phyloP scores from a whole-genome alignment of 2,329 filamentous ascomycete genomes.

The Colletotrichum sp. region DNA sequence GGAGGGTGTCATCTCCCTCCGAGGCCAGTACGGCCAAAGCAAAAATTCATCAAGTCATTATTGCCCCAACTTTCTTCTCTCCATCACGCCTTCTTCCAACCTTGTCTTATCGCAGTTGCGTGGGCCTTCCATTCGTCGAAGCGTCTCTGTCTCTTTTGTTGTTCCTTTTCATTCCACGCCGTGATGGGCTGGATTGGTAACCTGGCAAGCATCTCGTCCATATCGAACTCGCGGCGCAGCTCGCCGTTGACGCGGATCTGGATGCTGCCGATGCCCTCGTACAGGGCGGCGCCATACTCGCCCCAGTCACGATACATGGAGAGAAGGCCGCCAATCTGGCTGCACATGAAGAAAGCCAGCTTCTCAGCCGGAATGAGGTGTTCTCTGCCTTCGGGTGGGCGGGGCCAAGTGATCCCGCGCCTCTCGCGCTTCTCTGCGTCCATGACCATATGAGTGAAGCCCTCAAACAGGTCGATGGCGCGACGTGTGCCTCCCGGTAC shows the following conservation, averaged over 20 bases:
- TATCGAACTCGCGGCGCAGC: constrained; percentile 16
- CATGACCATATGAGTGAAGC: constrained; percentile 12
- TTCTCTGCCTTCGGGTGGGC: constrained; percentile 3
- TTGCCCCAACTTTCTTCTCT: background rate
- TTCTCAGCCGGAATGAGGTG: constrained; percentile 21
- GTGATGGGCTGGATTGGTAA: constrained; percentile 18
- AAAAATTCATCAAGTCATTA: constrained; percentile 14
- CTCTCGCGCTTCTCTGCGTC: constrained; percentile 9
- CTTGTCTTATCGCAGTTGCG: background rate
- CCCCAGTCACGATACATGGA: constrained; percentile 19
- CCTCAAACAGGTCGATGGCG: constrained; percentile 12
- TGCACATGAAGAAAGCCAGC: constrained; percentile 23
- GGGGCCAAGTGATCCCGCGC: constrained; percentile 16
- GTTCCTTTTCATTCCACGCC: constrained; percentile 15
- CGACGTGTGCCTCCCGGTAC: constrained; percentile 5
- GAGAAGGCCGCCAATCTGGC: constrained; percentile 17
- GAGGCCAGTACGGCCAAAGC: constrained; percentile 3
- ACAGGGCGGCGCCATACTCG: constrained; percentile 18
- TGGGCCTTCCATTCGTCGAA: constrained; percentile 21
- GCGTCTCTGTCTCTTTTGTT: constrained; percentile 8
- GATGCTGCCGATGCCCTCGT: constrained; percentile 19
- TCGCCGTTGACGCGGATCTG: constrained; percentile 22
- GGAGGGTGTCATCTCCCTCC: background rate
- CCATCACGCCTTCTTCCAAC: constrained; percentile 3
- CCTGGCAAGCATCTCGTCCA: constrained; percentile 20